Evolutionary conservation across 78 protist genomes (phyloP), one percentile per base, ranked within the genome.

Genomic region (Thecamonas trahens): DNA sequence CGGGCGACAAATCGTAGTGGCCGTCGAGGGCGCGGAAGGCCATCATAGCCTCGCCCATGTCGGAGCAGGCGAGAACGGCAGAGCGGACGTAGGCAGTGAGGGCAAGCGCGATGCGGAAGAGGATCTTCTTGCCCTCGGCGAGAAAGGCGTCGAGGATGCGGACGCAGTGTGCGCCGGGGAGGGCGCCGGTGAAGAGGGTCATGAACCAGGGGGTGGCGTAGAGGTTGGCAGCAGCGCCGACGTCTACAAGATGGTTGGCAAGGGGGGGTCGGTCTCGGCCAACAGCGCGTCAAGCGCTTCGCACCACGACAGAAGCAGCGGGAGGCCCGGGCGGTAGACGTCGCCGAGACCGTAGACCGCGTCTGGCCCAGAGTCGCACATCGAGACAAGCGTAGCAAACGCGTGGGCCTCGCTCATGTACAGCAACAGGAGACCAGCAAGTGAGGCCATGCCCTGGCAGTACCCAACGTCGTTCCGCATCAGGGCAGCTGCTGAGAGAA

Each of bases 371-470:
- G 31, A 64, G 45, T 45, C 60, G 29, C 0, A 6, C 60, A 64
- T 0, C 34, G 8, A 7, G 45, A 52, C 66, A 1, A 86, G 37
- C 18, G 35, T 2, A 58, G 65, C 70, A 49, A 87, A 87, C 35
- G 87, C 76, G 24, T 61, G 42, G 50, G 83, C 85, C 67, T 87
- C 92, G 44, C 58, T 55, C 79, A 86, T 53, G 26, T 59, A 18
- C 45, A 77, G 31, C 35, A 87, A 68, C 35, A 87, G 74, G 42
- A 61, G 2, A 9, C 67, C 89, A 11, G 22, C 86, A 5, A 87
- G 17, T 34, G 73, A 82, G 42, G 72, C 47, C 75, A 86, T 55
- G 29, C 77, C 58, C 70, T 87, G 92, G 74, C 91, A 86, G 68
- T 87, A 87, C 37, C 87, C 82, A 8, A 87, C 75, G 37, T 22